Base-by-base conservation (phyloP, 2,329 filamentous ascomycete genomes). In the Penicillium nordicum region DNA sequence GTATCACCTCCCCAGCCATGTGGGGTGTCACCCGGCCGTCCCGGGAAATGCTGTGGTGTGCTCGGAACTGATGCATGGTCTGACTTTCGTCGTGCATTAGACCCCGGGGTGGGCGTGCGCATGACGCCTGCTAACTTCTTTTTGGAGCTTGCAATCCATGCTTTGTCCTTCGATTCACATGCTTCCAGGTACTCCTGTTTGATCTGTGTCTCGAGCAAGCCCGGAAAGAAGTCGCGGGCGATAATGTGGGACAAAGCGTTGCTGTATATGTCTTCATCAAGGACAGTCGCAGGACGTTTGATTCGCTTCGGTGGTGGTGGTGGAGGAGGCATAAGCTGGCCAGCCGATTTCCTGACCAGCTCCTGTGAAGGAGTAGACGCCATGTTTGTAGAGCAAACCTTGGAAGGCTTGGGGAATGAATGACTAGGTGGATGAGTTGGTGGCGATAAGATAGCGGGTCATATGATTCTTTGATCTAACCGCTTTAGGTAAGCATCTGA, bases 191-290 rank as follows among this genome's bases (percentile, higher is more conserved):
- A 97, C 67, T 99, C 94, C 71, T 92, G 87, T 72, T 97, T 92
- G 0, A 88, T 88, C 66, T 96, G 87, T 14, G 87, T 87, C 72
- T 97, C 92, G 5, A 92, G 78, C 0, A 99, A 81, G 0, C 93
- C 94, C 0, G 94, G 94, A 68, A 97, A 99, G 79, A 96, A 99
- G 79, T 99, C 94, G 63, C 94, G 87, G 10, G 91, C 90, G 61
- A 99, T 96, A 70, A 99, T 97, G 65, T 94, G 88, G 0, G 92
- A 96, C 29, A 99, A 81, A 1, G 90, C 89, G 56, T 92, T 86
- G 2, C 91, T 94, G 74, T 99, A 99, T 51, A 88, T 86, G 65
- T 99, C 93, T 80, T 99, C 94, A 72, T 96, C 91, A 29, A 99
- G 84, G 29, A 97, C 86, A 60, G 88, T 89, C 60, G 88, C 86